Percentiles rank a stretch among this genome's conserved stretches.
phyloP scores from a whole-genome alignment of 176 grass and related monocot species.

The Raddia distichophylla region DNA sequence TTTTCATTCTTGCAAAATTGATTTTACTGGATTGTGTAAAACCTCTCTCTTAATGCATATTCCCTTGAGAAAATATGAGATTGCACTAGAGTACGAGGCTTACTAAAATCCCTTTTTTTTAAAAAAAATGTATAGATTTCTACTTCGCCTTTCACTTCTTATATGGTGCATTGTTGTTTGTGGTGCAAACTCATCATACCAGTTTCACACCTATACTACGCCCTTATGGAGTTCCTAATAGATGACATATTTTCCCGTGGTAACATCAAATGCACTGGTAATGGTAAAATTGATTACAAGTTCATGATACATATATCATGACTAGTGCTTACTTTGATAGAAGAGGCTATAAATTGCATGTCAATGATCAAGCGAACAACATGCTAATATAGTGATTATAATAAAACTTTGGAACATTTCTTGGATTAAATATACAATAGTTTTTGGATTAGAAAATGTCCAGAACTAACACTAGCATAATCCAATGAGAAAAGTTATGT shows the following conservation, averaged over 20 bases:
- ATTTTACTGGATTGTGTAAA: background rate
- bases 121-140: too few relatives aligned
- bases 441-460: slow-evolving; percentile 8
- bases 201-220: background rate
- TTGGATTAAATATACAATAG: slow-evolving; percentile 4
- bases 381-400: slow-evolving; percentile 1
- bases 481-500: background rate
- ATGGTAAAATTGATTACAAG: background rate
- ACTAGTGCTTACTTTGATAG: background rate
- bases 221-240: background rate
- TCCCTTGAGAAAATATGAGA: too few relatives aligned
- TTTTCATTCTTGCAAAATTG: slow-evolving; percentile 21
- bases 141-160: background rate
- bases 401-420: slow-evolving; percentile 2
- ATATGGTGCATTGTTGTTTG: background rate
- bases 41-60: too few relatives aligned
- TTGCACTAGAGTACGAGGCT: background rate
- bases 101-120: slow-evolving; percentile 3
- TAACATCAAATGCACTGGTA: slow-evolving; percentile 3
- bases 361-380: background rate
- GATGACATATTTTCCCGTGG: background rate
- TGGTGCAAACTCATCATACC: background rate
- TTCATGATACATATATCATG: background rate
- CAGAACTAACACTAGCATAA: slow-evolving; percentile 7
- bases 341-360: background rate